Conservation (phyloP, 176 grass and related monocot genomes). For the Elaeis guineensis region DNA sequence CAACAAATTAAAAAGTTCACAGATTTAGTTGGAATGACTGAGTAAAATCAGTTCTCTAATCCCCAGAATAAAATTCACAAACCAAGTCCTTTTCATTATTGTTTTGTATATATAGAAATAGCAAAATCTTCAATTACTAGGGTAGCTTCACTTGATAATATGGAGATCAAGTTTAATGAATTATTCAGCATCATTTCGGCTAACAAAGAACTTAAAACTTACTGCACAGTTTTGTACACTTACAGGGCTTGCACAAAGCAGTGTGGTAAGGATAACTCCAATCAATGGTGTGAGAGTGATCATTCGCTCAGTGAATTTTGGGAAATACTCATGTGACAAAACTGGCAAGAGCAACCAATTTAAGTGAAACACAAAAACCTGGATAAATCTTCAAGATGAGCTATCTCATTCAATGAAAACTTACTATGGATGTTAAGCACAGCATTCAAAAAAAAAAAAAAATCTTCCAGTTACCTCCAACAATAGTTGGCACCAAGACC, state of each 20-base stretch:
- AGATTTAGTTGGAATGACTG: no score
- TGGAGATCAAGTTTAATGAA: no score
- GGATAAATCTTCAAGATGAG: no score
- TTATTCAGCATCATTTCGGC: neutral
- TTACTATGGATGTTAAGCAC: neutral
- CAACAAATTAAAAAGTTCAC: neutral
- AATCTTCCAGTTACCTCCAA: constrained; percentile 51
- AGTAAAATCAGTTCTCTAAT: no score
- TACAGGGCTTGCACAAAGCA: constrained; percentile 97
- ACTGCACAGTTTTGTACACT: constrained; percentile 15
- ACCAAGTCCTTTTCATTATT: no score
- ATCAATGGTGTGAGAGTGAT: constrained; percentile 69
- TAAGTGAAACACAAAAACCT: no score
- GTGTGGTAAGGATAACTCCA: constrained; percentile 84
- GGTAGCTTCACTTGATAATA: no score
- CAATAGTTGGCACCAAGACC: constrained; percentile 71
- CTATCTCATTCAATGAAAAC: no score
- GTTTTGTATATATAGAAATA: no score
- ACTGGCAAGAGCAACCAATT: constrained; percentile 26
- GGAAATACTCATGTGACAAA: constrained; percentile 79
- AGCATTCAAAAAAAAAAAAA: constrained; percentile 16
- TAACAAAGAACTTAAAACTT: neutral
- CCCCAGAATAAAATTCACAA: no score
- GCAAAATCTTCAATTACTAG: no score
- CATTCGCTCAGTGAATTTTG: constrained; percentile 74